These are phyloP conservation scores for Tetrahymena elliotti DNA, from an alignment of 73 alveolate genomes.

Conservation along the genomic window DNA sequence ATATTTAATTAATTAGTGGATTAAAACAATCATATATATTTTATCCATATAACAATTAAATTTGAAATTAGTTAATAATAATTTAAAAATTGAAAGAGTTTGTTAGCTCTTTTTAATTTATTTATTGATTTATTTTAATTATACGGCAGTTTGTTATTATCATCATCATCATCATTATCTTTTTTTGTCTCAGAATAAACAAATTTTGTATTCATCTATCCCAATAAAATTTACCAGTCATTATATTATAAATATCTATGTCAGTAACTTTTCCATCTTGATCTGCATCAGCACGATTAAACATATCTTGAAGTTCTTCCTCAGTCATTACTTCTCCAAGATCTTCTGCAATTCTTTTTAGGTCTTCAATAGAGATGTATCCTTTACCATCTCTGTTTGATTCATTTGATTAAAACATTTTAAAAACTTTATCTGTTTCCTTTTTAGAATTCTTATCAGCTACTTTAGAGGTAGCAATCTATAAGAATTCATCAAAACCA, in stretches of 20 bases:
- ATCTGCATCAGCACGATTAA: slow-evolving; percentile 61
- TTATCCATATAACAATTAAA: neutral
- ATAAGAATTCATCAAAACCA: slow-evolving; percentile 86
- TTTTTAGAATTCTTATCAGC: slow-evolving; percentile 30
- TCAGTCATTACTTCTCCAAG: slow-evolving; percentile 93
- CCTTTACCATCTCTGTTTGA: slow-evolving; percentile 48
- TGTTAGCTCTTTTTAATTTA: neutral
- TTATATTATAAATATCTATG: slow-evolving; percentile 71
- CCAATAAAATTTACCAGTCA: slow-evolving; percentile 28
- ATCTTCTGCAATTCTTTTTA: slow-evolving; percentile 81
- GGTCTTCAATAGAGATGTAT: slow-evolving; percentile 65
- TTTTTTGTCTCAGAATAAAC: no score
- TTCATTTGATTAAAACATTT: slow-evolving; percentile 24
- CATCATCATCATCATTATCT: no score
- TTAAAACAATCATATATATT: neutral
- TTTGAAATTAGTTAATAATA: neutral
- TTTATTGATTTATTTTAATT: no score
- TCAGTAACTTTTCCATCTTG: slow-evolving; percentile 64
- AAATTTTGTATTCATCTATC: neutral
- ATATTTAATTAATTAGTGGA: neutral
- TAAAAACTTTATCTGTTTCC: slow-evolving; percentile 16
- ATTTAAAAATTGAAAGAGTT: neutral
- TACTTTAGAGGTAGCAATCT: slow-evolving; percentile 49
- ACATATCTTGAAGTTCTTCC: slow-evolving; percentile 85
- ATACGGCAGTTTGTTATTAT: no score